phyloP scores from a whole-genome alignment of 2,329 filamentous ascomycete genomes.

The Fusarium sp. region DNA sequence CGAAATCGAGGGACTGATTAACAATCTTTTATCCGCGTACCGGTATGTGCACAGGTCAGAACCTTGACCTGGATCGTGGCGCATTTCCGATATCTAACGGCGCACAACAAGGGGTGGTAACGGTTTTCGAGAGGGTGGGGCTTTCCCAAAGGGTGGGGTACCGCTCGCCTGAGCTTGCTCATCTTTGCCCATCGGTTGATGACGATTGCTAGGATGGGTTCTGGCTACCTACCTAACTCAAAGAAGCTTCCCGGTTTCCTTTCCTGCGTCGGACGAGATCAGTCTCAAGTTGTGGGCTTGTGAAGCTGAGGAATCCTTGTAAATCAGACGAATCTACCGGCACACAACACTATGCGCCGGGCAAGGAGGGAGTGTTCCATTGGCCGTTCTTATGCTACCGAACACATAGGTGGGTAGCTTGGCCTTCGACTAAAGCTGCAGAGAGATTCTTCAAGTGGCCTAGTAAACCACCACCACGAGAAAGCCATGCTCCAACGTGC shows the following conservation, averaged over 20 bases:
- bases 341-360: neutral
- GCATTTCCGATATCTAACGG: slow-evolving; percentile 31
- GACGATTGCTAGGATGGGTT: slow-evolving; percentile 3
- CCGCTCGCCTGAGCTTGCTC: slow-evolving; percentile 15
- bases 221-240: neutral
- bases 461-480: slow-evolving; percentile 1
- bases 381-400: neutral
- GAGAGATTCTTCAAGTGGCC: slow-evolving; percentile 13
- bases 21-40: slow-evolving; percentile 5
- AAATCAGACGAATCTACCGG: neutral
- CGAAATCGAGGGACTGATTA: slow-evolving; percentile 12
- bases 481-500: slow-evolving; percentile 11
- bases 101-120: slow-evolving; percentile 12
- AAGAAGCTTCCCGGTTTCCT: neutral
- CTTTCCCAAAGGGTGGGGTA: slow-evolving; percentile 9
- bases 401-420: neutral
- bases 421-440: slow-evolving; percentile 4
- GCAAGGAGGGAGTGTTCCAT: neutral
- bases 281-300: neutral
- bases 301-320: neutral
- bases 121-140: slow-evolving; percentile 30
- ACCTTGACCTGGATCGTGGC: slow-evolving; percentile 33
- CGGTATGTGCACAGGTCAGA: neutral
- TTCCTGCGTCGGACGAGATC: neutral
- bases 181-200: slow-evolving; percentile 15